A percentile compares a stretch with the other conserved stretches of the same genome.
Evolutionary conservation across 129 eudicot genomes (phyloP).

Genomic region (Flaveria brownii): DNA sequence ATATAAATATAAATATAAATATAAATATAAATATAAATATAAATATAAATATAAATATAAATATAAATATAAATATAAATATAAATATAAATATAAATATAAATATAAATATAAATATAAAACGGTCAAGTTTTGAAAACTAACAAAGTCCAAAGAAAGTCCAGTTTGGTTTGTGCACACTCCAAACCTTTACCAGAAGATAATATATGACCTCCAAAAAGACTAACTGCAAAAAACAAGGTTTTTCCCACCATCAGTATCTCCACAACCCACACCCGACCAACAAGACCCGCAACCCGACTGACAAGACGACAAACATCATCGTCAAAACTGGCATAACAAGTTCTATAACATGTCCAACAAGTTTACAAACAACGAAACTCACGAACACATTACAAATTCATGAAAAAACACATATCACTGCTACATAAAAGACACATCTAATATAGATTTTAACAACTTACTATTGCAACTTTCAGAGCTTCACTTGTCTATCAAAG

Average conservation of each 20-base stretch:
- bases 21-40: too few species aligned
- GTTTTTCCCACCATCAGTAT: not conserved
- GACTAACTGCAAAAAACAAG: not conserved
- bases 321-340: conserved; percentile 39
- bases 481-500: conserved; percentile 69
- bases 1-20: too few species aligned
- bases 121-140: too few species aligned
- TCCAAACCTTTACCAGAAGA: too few species aligned
- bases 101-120: too few species aligned
- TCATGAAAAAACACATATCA: conserved; percentile 29
- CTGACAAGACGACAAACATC: conserved; percentile 7
- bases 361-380: conserved; percentile 33
- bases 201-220: not conserved
- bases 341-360: conserved; percentile 39
- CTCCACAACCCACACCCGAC: not conserved
- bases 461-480: conserved; percentile 34
- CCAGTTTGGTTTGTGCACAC: too few species aligned
- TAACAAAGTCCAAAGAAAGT: too few species aligned
- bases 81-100: too few species aligned
- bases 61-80: too few species aligned
- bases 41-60: too few species aligned
- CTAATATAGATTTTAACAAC: conserved; percentile 28
- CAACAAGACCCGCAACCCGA: not conserved
- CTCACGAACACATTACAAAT: conserved; percentile 21
- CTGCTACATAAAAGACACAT: conserved; percentile 26